Evolutionary conservation across 257 asterid genomes (phyloP), one percentile per base, ranked within the genome.

Genomic region (Rehmannia glutinosa): DNA sequence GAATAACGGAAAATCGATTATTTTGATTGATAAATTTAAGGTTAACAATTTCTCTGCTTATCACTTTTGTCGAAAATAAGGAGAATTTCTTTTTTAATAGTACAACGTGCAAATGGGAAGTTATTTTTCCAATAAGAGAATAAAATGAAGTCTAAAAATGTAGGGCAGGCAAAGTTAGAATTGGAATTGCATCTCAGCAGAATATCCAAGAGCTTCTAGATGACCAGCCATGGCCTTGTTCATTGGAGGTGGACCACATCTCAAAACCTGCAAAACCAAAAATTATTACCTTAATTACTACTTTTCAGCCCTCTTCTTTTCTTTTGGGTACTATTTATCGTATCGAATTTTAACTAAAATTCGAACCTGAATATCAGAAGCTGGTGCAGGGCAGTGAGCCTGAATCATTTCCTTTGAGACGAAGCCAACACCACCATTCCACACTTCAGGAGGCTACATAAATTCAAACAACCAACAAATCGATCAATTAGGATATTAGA

Each of bases 241-340:
- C 99, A 93, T 93, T 1, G 99, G 96, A 60, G 99, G 99, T 23
- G 99, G 99, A 5, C 99, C 99, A 12, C 99, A 93, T 76, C 96
- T 84, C 82, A 93, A 51, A 39, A 93, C 65, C 99, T 93, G 91
- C 82, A 71, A 35, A 19, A 63, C 20, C 30, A n/a, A n/a, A 19
- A 32, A 32, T 32, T 32, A 32, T 0, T 32, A 32, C 4, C 8
- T 32, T 3, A 32, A 32, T 32, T 32, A 32, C 8, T 8, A 5
- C 4, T 32, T 32, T 32, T 3, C 8, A 32, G 1, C 17, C 8
- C 36, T 25, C 1, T 23, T 49, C 1, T 2, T 52, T 27, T 11
- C 36, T 20, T 1, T 20, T 50, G 10, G 3, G 52, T 46, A 46
- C 24, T 19, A 46, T 17, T 21, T 19, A 8, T 7, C 3, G 54